A percentile compares a stretch with the other conserved stretches of the same genome.
These are phyloP conservation scores for Pseudonitzschia pungens DNA, from an alignment of 108 stramenopile genomes.

Conservation along the genomic window DNA sequence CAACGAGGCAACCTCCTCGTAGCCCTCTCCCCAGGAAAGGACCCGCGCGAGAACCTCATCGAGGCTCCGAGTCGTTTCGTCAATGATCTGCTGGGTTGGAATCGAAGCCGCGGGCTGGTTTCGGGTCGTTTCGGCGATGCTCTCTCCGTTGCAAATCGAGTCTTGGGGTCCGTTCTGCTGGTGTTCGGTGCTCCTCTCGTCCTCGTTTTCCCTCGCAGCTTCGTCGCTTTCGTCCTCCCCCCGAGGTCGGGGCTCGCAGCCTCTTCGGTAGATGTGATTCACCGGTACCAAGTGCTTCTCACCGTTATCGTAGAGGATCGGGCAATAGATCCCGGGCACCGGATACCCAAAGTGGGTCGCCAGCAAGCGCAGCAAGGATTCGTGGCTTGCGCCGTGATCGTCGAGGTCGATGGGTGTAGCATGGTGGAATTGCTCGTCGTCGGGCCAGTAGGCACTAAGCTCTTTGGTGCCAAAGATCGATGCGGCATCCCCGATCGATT, in stretches of 20 bases:
- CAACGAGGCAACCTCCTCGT: not conserved
- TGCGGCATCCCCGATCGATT: constrained; percentile 23
- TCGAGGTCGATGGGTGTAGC: constrained; percentile 18
- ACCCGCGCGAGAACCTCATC: not conserved
- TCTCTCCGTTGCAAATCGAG: no score
- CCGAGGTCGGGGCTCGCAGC: not conserved
- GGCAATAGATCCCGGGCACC: constrained; percentile 25
- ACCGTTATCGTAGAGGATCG: constrained; percentile 33
- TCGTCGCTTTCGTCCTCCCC: not conserved
- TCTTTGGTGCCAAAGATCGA: not conserved
- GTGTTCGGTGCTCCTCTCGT: not conserved
- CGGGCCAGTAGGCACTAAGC: constrained; percentile 26
- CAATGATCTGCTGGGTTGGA: not conserved
- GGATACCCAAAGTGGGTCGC: constrained; percentile 24
- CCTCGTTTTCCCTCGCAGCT: not conserved
- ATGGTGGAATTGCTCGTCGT: constrained; percentile 18
- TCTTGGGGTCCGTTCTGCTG: no score
- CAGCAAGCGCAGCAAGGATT: constrained; percentile 11
- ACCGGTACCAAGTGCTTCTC: constrained; percentile 18
- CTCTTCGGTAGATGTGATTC: constrained; percentile 21
- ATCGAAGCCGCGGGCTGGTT: not conserved
- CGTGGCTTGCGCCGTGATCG: not conserved
- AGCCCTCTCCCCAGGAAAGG: not conserved
- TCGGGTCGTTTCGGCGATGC: not conserved
- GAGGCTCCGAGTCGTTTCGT: not conserved